Evolutionary conservation across 192 early-diverging fungal genomes (phyloP).

Genomic region (Coemansia sp.): DNA sequence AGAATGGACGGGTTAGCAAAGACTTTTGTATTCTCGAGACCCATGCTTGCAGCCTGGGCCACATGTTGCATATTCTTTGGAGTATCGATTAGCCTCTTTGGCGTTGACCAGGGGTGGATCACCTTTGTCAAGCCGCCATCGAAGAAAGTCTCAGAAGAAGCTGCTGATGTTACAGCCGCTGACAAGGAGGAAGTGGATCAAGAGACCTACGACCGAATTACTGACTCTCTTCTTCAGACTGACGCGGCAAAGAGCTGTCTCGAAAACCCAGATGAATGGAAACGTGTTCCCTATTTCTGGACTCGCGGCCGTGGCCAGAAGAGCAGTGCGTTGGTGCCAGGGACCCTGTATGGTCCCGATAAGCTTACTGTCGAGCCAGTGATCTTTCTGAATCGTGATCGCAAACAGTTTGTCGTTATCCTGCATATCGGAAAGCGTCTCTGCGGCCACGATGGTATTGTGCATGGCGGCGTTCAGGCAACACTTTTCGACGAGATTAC

Average conservation of each 20-base stretch:
- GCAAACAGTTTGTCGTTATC: constrained; percentile 52
- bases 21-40: constrained; percentile 30
- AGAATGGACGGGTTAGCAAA: constrained; percentile 3
- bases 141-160: not conserved
- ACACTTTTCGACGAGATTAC: constrained; percentile 70
- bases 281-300: constrained; percentile 51
- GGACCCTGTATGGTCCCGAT: constrained; percentile 26
- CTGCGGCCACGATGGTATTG: constrained; percentile 76
- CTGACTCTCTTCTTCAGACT: constrained; percentile 22
- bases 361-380: constrained; percentile 43
- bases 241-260: constrained; percentile 34
- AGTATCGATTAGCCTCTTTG: constrained; percentile 25
- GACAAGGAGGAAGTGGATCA: not conserved
- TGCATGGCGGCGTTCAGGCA: constrained; percentile 75
- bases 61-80: constrained; percentile 46
- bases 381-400: constrained; percentile 44
- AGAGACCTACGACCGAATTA: constrained; percentile 8
- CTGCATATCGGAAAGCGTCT: constrained; percentile 66
- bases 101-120: constrained; percentile 47
- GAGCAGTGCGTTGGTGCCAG: constrained; percentile 18
- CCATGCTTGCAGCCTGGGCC: constrained; percentile 50
- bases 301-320: constrained; percentile 3
- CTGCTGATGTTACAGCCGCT: not conserved
- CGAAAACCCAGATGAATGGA: constrained; percentile 40
- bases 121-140: constrained; percentile 9